A percentile compares a stretch with the other conserved stretches of the same genome.
phyloP scores from a whole-genome alignment of 1,139 yeast genomes.

The Kodamaea ohmeri region DNA sequence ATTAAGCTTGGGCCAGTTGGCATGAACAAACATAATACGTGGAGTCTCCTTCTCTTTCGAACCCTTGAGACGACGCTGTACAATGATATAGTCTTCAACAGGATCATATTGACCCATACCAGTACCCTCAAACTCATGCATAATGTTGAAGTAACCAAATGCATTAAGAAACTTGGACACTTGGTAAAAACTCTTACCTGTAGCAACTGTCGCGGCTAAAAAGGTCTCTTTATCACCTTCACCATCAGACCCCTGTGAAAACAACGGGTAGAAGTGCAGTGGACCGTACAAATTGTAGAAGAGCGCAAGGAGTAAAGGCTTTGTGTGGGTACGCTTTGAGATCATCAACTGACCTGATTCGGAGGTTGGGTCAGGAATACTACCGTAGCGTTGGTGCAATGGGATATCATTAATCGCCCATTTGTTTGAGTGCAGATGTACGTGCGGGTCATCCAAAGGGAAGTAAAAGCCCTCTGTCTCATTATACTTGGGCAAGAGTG shows the following conservation, averaged over 20 bases:
- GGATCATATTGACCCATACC: constrained; percentile 80
- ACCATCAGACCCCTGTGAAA: constrained; percentile 82
- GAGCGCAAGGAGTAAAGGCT: constrained; percentile 61
- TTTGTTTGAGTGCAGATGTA: constrained; percentile 2
- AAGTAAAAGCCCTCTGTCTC: constrained; percentile 27
- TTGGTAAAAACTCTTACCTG: constrained; percentile 61
- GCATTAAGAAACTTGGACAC: constrained; percentile 59
- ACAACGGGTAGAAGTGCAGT: constrained; percentile 72
- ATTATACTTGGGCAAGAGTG: constrained; percentile 32
- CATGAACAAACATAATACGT: constrained; percentile 56
- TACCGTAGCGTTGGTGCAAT: constrained; percentile 63
- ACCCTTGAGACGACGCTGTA: constrained; percentile 13
- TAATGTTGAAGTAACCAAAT: constrained; percentile 46
- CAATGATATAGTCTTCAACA: constrained; percentile 47
- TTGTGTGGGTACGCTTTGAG: constrained; percentile 61
- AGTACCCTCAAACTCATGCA: constrained; percentile 50
- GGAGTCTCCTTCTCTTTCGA: constrained; percentile 27
- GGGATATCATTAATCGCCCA: constrained; percentile 37
- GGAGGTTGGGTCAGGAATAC: constrained; percentile 77
- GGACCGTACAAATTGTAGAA: constrained; percentile 84
- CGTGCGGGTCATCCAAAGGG: constrained; percentile 1
- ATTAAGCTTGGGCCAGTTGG: constrained; percentile 63
- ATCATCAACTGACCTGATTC: constrained; percentile 83
- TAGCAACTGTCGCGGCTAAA: constrained; percentile 71
- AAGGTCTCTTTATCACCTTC: constrained; percentile 93